Conservation (phyloP, 169 alveolate species). For the Plasmodium vinckei region DNA sequence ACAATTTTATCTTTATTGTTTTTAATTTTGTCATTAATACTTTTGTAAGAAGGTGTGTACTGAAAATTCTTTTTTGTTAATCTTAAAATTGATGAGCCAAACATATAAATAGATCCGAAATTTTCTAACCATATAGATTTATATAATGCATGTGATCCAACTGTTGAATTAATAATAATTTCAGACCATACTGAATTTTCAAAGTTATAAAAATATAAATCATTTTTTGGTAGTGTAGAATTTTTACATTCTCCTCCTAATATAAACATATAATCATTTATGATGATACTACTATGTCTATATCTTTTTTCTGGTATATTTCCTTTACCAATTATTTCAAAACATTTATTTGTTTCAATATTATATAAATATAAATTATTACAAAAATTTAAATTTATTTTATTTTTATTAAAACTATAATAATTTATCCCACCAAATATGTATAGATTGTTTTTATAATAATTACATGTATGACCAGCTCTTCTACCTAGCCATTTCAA, state of each 20-base stretch:
- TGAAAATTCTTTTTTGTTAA: conserved; percentile 71
- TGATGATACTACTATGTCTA: conserved; percentile 55
- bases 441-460: conserved; percentile 69
- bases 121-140: conserved; percentile 72
- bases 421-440: conserved; percentile 72
- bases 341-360: conserved; percentile 62
- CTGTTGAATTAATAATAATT: conserved; percentile 45
- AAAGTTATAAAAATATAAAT: conserved; percentile 65
- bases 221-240: conserved; percentile 69
- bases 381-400: conserved; percentile 60
- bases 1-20: neutral
- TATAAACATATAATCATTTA: conserved; percentile 74
- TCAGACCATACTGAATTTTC: conserved; percentile 72
- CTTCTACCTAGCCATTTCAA: conserved; percentile 54
- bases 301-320: conserved; percentile 71
- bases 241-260: conserved; percentile 68
- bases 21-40: conserved; percentile 1
- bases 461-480: conserved; percentile 74
- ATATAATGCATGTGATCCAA: conserved; percentile 41
- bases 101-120: conserved; percentile 73
- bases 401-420: conserved; percentile 69
- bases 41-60: conserved; percentile 62
- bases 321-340: conserved; percentile 66
- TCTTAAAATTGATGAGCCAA: conserved; percentile 68
- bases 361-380: conserved; percentile 61